These are phyloP conservation scores for Torrubiella hemipterigena DNA, from an alignment of 2,329 filamentous ascomycete species.

Conservation along the genomic window DNA sequence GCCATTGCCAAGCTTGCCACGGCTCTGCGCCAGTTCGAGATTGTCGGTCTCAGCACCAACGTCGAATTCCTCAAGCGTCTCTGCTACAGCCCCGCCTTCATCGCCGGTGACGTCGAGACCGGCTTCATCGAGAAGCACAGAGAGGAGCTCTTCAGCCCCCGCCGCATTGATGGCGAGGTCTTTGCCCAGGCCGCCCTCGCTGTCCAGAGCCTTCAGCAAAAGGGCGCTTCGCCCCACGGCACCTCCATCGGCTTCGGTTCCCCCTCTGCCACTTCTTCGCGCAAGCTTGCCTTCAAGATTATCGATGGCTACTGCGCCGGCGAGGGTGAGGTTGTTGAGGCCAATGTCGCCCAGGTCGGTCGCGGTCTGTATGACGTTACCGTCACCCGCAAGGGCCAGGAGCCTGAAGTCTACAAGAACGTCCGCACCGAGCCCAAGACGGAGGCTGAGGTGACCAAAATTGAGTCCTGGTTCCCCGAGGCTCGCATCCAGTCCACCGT, in stretches of 20 bases:
- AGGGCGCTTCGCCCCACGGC: slow-evolving; percentile 29
- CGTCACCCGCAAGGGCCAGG: slow-evolving; percentile 28
- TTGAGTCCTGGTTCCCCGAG: slow-evolving; percentile 58
- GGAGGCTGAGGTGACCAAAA: slow-evolving; percentile 15
- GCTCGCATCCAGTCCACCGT: slow-evolving; percentile 72
- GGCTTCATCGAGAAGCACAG: slow-evolving; percentile 90
- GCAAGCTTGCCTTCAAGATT: slow-evolving; percentile 39
- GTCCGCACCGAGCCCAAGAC: slow-evolving; percentile 27
- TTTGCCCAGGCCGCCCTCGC: slow-evolving; percentile 81
- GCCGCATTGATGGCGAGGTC: slow-evolving; percentile 54
- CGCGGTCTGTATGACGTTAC: slow-evolving; percentile 33
- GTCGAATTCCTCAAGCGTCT: slow-evolving; percentile 92
- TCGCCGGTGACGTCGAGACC: slow-evolving; percentile 82
- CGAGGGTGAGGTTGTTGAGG: slow-evolving; percentile 48
- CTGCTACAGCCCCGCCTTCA: slow-evolving; percentile 70
- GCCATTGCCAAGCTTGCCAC: slow-evolving; percentile 72
- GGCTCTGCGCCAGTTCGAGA: slow-evolving; percentile 79
- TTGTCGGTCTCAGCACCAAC: slow-evolving; percentile 87
- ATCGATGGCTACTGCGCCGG: slow-evolving; percentile 52
- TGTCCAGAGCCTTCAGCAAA: slow-evolving; percentile 42
- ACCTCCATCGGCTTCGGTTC: slow-evolving; percentile 43
- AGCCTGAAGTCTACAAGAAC: slow-evolving; percentile 29
- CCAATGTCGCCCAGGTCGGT: slow-evolving; percentile 34
- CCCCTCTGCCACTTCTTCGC: slow-evolving; percentile 24
- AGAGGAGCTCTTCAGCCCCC: slow-evolving; percentile 61